Evolutionary conservation across 805 yeast genomes (phyloP).

Genomic region (Metschnikowia baotianmanensis): DNA sequence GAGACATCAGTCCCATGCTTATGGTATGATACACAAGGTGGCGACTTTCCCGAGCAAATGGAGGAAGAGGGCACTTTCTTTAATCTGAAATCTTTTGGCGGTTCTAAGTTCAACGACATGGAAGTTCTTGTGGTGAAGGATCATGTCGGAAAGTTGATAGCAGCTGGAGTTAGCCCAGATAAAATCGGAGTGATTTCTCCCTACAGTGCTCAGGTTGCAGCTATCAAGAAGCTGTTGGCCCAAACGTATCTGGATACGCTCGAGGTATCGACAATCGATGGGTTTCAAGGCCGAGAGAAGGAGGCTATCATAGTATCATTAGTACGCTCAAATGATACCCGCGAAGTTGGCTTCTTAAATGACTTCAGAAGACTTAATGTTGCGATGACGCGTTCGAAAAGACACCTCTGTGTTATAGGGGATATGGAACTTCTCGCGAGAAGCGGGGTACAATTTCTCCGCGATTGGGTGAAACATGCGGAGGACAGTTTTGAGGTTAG

Average conservation of each 20-base stretch:
- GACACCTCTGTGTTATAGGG: conserved; percentile 84
- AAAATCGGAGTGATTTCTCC: conserved; percentile 88
- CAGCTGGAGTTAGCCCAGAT: conserved; percentile 49
- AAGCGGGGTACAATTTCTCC: conserved; percentile 47
- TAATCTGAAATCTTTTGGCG: conserved; percentile 17
- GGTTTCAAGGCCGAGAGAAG: conserved; percentile 95
- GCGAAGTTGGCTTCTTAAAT: conserved; percentile 76
- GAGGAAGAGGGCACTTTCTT: conserved; percentile 23
- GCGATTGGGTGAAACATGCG: conserved; percentile 67
- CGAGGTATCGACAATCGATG: conserved; percentile 90
- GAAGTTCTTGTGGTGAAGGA: conserved; percentile 62
- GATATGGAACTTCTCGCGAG: conserved; percentile 68
- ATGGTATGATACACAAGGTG: conserved; percentile 96
- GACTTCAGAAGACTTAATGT: conserved; percentile 85
- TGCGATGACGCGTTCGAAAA: conserved; percentile 86
- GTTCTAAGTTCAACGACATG: conserved; percentile 73
- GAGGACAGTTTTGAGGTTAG: conserved; percentile 64
- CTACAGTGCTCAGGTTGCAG: conserved; percentile 79
- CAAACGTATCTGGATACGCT: conserved; percentile 34
- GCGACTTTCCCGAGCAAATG: conserved; percentile 65
- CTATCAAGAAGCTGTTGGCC: conserved; percentile 42
- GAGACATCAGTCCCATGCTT: conserved; percentile 55
- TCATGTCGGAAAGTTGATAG: conserved; percentile 53
- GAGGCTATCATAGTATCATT: conserved; percentile 77
- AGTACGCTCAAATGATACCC: conserved; percentile 72